Conservation (phyloP, 768 basidiomycete genomes). For the Tremella mesenterica region DNA sequence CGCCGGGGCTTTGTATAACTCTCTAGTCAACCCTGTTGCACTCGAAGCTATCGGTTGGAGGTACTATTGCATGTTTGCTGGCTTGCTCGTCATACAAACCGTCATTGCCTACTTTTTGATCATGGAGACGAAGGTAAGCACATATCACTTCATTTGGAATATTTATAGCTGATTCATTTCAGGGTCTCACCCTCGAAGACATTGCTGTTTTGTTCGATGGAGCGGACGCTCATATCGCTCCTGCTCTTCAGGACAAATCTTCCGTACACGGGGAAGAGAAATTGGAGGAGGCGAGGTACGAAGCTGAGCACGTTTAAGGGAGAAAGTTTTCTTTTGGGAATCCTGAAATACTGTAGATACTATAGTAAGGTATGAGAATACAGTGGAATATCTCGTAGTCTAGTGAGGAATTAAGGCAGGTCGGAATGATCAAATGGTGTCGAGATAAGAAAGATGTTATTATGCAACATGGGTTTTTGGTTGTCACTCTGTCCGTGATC, state of each 20-base stretch:
- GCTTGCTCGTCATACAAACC: background rate
- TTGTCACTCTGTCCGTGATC: no score
- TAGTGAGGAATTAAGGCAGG: no score
- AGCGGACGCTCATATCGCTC: constrained; percentile 4
- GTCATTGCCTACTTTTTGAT: constrained; percentile 5
- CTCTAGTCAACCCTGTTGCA: constrained; percentile 24
- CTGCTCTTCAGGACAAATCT: background rate
- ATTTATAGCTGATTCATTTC: no score
- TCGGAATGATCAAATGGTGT: no score
- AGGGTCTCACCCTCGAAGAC: constrained; percentile 9
- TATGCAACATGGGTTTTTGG: no score
- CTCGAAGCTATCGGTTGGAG: constrained; percentile 22
- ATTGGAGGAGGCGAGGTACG: background rate
- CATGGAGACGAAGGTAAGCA: constrained; percentile 27
- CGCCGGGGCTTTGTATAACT: background rate
- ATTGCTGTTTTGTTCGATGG: constrained; percentile 23
- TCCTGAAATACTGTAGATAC: no score
- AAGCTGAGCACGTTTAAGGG: no score
- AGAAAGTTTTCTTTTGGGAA: no score
- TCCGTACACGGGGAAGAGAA: background rate
- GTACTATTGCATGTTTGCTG: constrained; percentile 7
- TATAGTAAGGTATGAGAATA: no score
- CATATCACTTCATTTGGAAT: no score
- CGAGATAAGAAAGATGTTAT: no score
- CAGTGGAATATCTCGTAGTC: no score